Conservation (phyloP, 495 filamentous ascomycete species). For the Penicillium pulvis region DNA sequence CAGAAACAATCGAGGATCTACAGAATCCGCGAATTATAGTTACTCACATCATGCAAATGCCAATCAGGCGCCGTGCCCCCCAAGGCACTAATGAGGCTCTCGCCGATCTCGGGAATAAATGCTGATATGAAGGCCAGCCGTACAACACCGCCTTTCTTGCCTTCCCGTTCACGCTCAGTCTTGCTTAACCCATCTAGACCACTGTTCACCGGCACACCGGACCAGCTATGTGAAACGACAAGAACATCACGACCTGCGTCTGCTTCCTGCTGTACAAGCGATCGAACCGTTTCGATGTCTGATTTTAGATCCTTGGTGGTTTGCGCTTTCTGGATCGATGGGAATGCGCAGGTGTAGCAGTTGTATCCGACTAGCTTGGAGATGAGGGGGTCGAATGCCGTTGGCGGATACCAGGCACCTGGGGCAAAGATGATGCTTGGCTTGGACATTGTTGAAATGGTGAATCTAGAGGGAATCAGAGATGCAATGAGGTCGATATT, state of each 20-base stretch:
- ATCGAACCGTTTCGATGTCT: slow-evolving; percentile 33
- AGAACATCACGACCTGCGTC: slow-evolving; percentile 37
- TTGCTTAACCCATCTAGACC: slow-evolving; percentile 49
- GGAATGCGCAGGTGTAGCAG: slow-evolving; percentile 30
- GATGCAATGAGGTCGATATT: too few species aligned
- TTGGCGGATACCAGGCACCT: slow-evolving; percentile 41
- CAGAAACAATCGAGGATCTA: background rate
- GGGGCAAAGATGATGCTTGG: slow-evolving; percentile 38
- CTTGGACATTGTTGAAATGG: slow-evolving; percentile 16
- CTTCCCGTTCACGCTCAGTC: slow-evolving; percentile 29
- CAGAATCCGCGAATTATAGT: background rate
- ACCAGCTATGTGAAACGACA: slow-evolving; percentile 48
- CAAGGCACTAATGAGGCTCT: slow-evolving; percentile 38
- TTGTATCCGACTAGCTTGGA: slow-evolving; percentile 26
- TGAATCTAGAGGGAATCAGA: too few species aligned
- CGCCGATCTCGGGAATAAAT: slow-evolving; percentile 38
- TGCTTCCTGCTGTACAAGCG: slow-evolving; percentile 28
- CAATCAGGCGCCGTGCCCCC: slow-evolving; percentile 36
- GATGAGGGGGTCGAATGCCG: slow-evolving; percentile 34
- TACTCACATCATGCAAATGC: slow-evolving; percentile 40
- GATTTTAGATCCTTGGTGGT: slow-evolving; percentile 26
- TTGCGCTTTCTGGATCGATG: slow-evolving; percentile 32
- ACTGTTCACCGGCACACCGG: slow-evolving; percentile 51
- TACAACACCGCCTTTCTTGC: slow-evolving; percentile 45
- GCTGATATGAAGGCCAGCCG: slow-evolving; percentile 48